These are phyloP conservation scores for Medicago truncatula DNA, from an alignment of 306 rosid species.

Conservation along the genomic window MtrunA17r5.0-ANR NC_053045.1:62042501-62043000, in stretches of 20 bases:
- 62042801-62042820: slow-evolving; percentile 90
- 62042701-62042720: slow-evolving; percentile 69
- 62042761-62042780: slow-evolving; percentile 86
- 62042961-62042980: slow-evolving; percentile 49
- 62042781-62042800: slow-evolving; percentile 90
- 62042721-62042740: slow-evolving; percentile 95
- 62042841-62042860: slow-evolving; percentile 87
- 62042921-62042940: slow-evolving; percentile 76
- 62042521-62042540: slow-evolving; percentile 92
- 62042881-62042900: slow-evolving; percentile 90
- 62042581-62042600: slow-evolving; percentile 43
- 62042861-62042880: slow-evolving; percentile 96
- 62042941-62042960: slow-evolving; percentile 67
- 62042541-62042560: slow-evolving; percentile 88
- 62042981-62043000: neutral
- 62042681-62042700: slow-evolving; percentile 28
- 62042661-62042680: slow-evolving; percentile 21
- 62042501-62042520: slow-evolving; percentile 86
- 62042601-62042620: neutral
- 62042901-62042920: slow-evolving; percentile 89
- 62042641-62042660: slow-evolving; percentile 21
- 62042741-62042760: slow-evolving; percentile 80
- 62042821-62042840: slow-evolving; percentile 91
- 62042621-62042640: too few relatives aligned
- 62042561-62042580: slow-evolving; percentile 50